Conservation (phyloP, 2,329 filamentous ascomycete species). For the Coniochaeta hoffmannii region DNA sequence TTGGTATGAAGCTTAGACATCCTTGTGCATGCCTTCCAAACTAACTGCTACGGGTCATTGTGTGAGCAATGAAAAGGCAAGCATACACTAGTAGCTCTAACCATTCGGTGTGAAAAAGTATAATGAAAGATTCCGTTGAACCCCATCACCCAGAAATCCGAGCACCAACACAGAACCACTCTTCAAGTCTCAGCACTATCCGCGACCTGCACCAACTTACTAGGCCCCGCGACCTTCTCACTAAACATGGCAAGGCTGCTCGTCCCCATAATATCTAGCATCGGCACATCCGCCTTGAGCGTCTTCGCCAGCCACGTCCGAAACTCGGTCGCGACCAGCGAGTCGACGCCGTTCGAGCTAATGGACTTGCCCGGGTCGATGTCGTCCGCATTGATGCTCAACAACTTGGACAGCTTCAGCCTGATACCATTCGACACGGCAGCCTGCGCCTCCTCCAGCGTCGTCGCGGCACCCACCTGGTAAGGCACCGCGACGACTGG, state of each 20-base stretch:
- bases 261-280: neutral
- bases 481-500: neutral
- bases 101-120: too few relatives aligned
- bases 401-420: slow-evolving; percentile 20
- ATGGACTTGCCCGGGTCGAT: slow-evolving; percentile 20
- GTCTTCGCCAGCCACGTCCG: slow-evolving; percentile 29
- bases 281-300: neutral
- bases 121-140: too few relatives aligned
- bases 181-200: neutral
- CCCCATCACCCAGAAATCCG: neutral
- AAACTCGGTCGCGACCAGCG: slow-evolving; percentile 35
- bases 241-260: neutral
- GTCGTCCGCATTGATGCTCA: slow-evolving; percentile 21
- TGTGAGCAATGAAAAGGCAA: too few relatives aligned
- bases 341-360: slow-evolving; percentile 29
- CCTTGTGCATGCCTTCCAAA: too few relatives aligned
- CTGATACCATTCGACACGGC: slow-evolving; percentile 17
- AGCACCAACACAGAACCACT: too few relatives aligned
- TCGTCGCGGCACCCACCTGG: slow-evolving; percentile 4
- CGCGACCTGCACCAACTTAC: neutral
- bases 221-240: neutral
- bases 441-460: slow-evolving; percentile 7
- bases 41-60: too few relatives aligned
- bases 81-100: too few relatives aligned
- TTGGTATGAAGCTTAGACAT: too few relatives aligned